These are phyloP conservation scores for Pestalotiopsis sp. DNA, from an alignment of 2,329 filamentous ascomycete genomes.

Conservation along the genomic window DNA sequence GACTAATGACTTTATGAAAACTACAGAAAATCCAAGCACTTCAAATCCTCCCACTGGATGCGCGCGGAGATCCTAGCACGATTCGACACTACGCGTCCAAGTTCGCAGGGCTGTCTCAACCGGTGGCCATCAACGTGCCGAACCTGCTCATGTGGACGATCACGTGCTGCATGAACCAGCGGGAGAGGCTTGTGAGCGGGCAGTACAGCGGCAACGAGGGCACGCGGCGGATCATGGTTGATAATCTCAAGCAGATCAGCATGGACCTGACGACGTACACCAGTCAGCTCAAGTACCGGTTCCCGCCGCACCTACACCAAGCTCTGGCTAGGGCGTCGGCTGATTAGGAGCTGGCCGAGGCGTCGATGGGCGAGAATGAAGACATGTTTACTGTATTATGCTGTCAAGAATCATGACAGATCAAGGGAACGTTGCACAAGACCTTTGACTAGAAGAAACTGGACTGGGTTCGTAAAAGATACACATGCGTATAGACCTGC, in stretches of 20 bases:
- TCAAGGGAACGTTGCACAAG: too few species aligned
- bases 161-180: slow-evolving; percentile 77
- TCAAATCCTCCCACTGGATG: slow-evolving; percentile 77
- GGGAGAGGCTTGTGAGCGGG: slow-evolving; percentile 67
- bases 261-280: slow-evolving; percentile 93
- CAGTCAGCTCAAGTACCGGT: slow-evolving; percentile 85
- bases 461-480: neutral
- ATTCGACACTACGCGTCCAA: slow-evolving; percentile 80
- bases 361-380: neutral
- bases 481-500: neutral
- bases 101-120: slow-evolving; percentile 75
- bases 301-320: slow-evolving; percentile 86
- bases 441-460: neutral
- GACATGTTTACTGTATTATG: too few species aligned
- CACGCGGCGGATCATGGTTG: slow-evolving; percentile 63
- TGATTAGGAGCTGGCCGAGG: slow-evolving; percentile 43
- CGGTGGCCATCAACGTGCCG: slow-evolving; percentile 86
- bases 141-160: slow-evolving; percentile 94
- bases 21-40: slow-evolving; percentile 69
- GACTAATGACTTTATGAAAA: slow-evolving; percentile 11
- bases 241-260: slow-evolving; percentile 75
- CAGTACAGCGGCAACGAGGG: slow-evolving; percentile 75
- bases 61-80: slow-evolving; percentile 70
- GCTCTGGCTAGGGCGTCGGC: slow-evolving; percentile 79
- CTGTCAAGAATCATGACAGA: too few species aligned